phyloP scores from a whole-genome alignment of 163 green algal species.

The Chlorella variabilis region DNA sequence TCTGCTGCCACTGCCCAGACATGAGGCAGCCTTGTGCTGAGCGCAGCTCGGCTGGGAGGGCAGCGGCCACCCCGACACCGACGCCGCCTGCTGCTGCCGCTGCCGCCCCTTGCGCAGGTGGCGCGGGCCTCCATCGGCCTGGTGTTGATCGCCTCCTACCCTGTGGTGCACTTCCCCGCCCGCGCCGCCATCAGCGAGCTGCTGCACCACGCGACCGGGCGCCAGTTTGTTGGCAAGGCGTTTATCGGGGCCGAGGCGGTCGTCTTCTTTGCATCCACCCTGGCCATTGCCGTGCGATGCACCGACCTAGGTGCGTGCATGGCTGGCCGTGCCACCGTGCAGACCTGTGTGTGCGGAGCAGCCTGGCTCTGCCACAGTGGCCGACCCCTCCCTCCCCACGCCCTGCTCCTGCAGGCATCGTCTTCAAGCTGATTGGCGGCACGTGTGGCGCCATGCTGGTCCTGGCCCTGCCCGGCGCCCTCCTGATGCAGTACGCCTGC shows the following conservation, averaged over 20 bases:
- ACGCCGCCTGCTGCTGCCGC: no score
- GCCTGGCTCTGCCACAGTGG: not conserved
- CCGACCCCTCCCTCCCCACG: no score
- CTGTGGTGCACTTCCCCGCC: conserved; percentile 74
- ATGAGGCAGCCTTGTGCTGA: no score
- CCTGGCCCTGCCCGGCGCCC: conserved; percentile 67
- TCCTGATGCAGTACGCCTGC: conserved; percentile 59
- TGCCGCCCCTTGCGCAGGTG: conserved; percentile 29
- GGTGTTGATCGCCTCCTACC: conserved; percentile 69
- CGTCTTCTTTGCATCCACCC: conserved; percentile 49
- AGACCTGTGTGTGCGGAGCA: not conserved
- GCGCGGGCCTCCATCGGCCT: conserved; percentile 64
- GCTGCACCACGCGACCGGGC: conserved; percentile 30
- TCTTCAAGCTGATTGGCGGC: conserved; percentile 77
- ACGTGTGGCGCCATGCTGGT: conserved; percentile 74
- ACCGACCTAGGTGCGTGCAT: not conserved
- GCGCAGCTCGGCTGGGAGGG: no score
- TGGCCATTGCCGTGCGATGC: conserved; percentile 41
- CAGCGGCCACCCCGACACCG: no score
- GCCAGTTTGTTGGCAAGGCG: conserved; percentile 4
- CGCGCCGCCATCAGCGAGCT: conserved; percentile 63
- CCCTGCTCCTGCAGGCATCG: conserved; percentile 55
- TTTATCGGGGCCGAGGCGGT: conserved; percentile 42
- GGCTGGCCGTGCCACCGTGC: no score
- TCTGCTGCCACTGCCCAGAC: no score